Evolutionary conservation across 2,329 filamentous ascomycete genomes (phyloP).

Genomic region (Trichoderma lentiforme): DNA sequence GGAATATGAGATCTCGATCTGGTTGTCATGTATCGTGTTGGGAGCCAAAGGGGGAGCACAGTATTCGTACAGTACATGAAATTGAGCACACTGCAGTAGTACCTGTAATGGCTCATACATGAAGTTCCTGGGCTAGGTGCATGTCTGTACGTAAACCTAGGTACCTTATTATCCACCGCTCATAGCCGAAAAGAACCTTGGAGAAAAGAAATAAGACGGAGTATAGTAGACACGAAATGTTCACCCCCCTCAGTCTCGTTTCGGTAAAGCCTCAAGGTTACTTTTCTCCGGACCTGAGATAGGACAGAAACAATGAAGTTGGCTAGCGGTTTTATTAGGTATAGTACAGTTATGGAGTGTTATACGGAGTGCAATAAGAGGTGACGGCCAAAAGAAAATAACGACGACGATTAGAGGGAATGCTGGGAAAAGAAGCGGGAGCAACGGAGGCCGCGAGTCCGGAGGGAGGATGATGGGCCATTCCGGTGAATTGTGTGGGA

Average conservation of each 20-base stretch:
- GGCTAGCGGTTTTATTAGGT: background rate
- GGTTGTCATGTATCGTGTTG: background rate
- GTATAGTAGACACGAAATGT: background rate
- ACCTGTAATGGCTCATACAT: background rate
- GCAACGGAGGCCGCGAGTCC: background rate
- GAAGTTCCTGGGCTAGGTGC: background rate
- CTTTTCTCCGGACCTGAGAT: background rate
- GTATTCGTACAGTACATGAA: background rate
- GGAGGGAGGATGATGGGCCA: background rate
- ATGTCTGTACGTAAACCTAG: background rate
- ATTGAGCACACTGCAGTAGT: too few species aligned
- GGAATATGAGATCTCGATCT: background rate
- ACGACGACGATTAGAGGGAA: background rate
- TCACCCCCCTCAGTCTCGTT: background rate
- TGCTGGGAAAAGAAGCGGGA: background rate
- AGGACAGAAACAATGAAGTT: background rate
- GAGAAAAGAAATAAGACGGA: background rate
- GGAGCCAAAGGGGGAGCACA: background rate
- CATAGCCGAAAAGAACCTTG: background rate
- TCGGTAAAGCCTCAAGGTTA: background rate
- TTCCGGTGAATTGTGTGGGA: background rate
- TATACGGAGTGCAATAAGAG: background rate
- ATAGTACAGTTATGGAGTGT: background rate
- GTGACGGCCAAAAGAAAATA: background rate
- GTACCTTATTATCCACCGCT: background rate